Base-by-base conservation (phyloP, 2,329 filamentous ascomycete species). In the Neophaeococcomyces mojaviensis region DNA sequence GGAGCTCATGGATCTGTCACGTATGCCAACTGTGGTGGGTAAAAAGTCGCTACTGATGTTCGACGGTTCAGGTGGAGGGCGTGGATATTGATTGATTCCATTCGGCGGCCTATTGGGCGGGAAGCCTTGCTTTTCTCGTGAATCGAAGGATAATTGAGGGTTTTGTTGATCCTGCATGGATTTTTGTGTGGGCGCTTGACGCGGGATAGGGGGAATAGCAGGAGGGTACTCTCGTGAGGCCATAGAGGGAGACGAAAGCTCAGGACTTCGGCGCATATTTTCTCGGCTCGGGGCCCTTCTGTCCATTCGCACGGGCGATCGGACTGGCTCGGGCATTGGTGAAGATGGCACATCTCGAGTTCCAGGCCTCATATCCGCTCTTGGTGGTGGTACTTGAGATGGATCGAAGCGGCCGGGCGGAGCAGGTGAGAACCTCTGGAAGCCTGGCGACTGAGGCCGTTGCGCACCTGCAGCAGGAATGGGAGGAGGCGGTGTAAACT, bases 401-500 rank as follows among this genome's bases (percentile, higher is more conserved):
- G 22, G 51, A 44, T 46, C 53, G 44, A 32, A 42, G 32, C 19
- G 44, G 39, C 30, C 49, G 46, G 18, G 40, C 30, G 20, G 49
- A 20, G 26, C 50, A 46, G 16, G 53, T 13, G 40, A 15, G 16
- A 35, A 35, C 7, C 31, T 30, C n/a, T 15, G 18, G 8, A 34
- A 24, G 15, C 15, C 28, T 24, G 41, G 53, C 28, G 55, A 54
- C 24, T 54, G 55, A 28, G 55, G 48, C 19, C 51, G 41, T 40
- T 47, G 40, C 10, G 41, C 35, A 33, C 32, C 48, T 2, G 48
- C 39, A 10, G 46, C 47, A 28, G 50, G 44, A 4, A 53, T 45
- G 10, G 41, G 42, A 1, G 52, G 50, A 18, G 52, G 46, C 20
- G 46, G 45, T 34, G 31, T 18, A 16, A 37, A 15, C 19, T 41